A percentile compares a stretch with the other conserved stretches of the same genome.
These are phyloP conservation scores for Vitis labrusca DNA, from an alignment of 164 flowering plant genomes.

Conservation along the genomic window DNA sequence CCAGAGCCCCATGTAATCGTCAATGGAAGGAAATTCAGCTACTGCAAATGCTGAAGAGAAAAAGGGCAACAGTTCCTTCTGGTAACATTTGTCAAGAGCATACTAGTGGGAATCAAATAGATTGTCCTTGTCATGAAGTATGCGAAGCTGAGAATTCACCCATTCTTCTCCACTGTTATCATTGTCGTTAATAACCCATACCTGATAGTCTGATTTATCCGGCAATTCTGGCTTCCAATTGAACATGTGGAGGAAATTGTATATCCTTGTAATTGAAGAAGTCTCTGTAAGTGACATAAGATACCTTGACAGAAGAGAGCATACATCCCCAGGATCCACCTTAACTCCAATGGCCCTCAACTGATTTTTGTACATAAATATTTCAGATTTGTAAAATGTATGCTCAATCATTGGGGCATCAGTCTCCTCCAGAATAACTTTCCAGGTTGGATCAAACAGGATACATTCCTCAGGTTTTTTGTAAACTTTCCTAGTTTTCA, in stretches of 20 bases:
- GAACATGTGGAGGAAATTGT: constrained; percentile 12
- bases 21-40: constrained; percentile 14
- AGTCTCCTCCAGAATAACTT: not conserved
- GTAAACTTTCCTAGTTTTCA: constrained; percentile 24
- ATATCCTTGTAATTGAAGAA: constrained; percentile 10
- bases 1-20: constrained; percentile 17
- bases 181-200: constrained; percentile 15
- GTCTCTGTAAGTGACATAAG: constrained; percentile 5
- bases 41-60: constrained; percentile 19
- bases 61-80: constrained; percentile 8
- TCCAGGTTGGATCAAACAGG: constrained; percentile 18
- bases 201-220: not conserved
- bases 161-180: constrained; percentile 1
- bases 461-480: constrained; percentile 14
- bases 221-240: constrained; percentile 5
- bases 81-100: constrained; percentile 16
- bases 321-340: constrained; percentile 4
- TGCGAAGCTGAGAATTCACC: constrained; percentile 15
- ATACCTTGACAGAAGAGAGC: not conserved
- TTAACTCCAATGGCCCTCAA: constrained; percentile 17
- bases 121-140: constrained; percentile 9
- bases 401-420: constrained; percentile 26
- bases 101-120: constrained; percentile 7
- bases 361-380: not conserved
- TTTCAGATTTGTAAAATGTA: constrained; percentile 5